A percentile compares a stretch with the other conserved stretches of the same genome.
Evolutionary conservation across 345 rosid species (phyloP).

Genomic region (Brassica juncea): DNA sequence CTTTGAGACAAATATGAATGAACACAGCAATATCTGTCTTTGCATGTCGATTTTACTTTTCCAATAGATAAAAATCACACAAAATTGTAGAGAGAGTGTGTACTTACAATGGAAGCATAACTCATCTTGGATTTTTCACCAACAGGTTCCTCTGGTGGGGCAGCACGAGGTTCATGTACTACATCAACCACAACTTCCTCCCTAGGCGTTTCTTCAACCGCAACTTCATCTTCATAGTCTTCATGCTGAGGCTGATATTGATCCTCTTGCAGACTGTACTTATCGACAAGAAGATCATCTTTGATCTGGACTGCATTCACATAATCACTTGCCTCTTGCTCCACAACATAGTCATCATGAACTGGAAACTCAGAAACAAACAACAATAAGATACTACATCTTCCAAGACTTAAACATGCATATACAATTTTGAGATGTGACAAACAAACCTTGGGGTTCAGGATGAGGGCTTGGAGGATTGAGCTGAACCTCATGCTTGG

Average conservation of each 20-base stretch:
- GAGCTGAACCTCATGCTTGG: constrained; percentile 48
- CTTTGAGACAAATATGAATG: not conserved
- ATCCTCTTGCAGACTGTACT: constrained; percentile 62
- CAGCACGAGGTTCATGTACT: constrained; percentile 51
- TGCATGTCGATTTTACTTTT: not conserved
- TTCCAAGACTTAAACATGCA: not conserved
- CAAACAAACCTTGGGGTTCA: constrained; percentile 68
- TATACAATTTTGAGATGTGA: not conserved
- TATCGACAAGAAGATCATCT: constrained; percentile 66
- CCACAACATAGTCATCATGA: constrained; percentile 70
- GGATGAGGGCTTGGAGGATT: constrained; percentile 53
- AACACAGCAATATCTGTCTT: not conserved
- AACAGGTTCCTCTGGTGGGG: constrained; percentile 55
- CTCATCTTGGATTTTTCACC: constrained; percentile 77
- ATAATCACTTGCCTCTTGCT: constrained; percentile 78
- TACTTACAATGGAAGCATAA: constrained; percentile 87
- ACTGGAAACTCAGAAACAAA: constrained; percentile 39
- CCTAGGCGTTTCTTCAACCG: constrained; percentile 56
- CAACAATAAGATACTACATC: not conserved
- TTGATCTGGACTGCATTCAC: constrained; percentile 65
- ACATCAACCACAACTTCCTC: constrained; percentile 57
- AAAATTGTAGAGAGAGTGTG: constrained; percentile 5
- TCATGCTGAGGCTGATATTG: constrained; percentile 55
- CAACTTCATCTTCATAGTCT: constrained; percentile 59
- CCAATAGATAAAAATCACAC: not conserved